phyloP scores from a whole-genome alignment of 306 rosid species.

The Inga oerstediana region DNA sequence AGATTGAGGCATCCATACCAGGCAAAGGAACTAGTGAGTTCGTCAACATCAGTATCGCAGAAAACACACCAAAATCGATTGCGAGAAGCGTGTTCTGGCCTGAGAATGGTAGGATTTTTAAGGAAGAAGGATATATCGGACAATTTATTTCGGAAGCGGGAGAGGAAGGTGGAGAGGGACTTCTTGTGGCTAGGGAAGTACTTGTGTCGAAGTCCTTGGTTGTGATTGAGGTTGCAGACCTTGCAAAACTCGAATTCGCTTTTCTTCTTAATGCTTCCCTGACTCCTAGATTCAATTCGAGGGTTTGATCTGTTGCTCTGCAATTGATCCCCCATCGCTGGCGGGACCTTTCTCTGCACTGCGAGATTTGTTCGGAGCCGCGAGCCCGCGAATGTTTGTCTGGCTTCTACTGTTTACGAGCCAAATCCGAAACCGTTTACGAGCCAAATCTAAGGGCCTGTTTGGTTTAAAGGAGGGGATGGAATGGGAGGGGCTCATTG shows the following conservation, averaged over 20 bases:
- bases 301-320: slow-evolving; percentile 32
- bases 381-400: background rate
- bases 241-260: slow-evolving; percentile 75
- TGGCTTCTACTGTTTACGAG: background rate
- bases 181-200: slow-evolving; percentile 83
- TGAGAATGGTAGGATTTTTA: slow-evolving; percentile 52
- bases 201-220: slow-evolving; percentile 85
- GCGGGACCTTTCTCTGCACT: background rate
- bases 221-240: slow-evolving; percentile 74
- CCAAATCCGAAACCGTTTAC: background rate
- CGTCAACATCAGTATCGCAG: slow-evolving; percentile 64
- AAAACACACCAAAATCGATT: slow-evolving; percentile 86
- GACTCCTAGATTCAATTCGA: background rate
- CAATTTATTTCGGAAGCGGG: slow-evolving; percentile 69
- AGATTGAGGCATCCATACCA: slow-evolving; percentile 42
- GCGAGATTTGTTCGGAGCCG: background rate
- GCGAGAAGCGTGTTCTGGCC: slow-evolving; percentile 56
- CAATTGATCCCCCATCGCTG: slow-evolving; percentile 37
- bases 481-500: too few relatives aligned
- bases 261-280: slow-evolving; percentile 33
- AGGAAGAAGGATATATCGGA: slow-evolving; percentile 69
- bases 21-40: slow-evolving; percentile 64
- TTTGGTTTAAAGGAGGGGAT: too few relatives aligned
- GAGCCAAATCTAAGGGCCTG: too few relatives aligned
- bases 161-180: slow-evolving; percentile 70